Evolutionary conservation across 495 filamentous ascomycete species (phyloP), one percentile per base, ranked within the genome.

Genomic region (Penicillium paradoxum): DNA sequence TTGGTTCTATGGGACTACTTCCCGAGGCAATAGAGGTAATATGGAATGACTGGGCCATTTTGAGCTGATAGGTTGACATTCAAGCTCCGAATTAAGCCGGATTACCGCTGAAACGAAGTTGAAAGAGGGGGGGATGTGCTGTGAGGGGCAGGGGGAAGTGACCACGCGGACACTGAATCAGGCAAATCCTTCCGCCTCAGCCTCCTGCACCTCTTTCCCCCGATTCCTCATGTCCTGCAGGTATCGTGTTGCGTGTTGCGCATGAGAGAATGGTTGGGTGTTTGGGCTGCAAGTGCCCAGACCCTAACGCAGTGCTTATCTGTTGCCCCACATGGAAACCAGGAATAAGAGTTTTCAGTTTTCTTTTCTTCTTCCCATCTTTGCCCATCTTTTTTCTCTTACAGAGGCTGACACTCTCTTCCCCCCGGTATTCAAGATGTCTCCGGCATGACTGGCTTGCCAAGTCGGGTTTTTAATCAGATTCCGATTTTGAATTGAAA

Each of bases 11-110:
- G 33, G 57, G 47, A 52, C 36, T 40, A 43, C 40, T 48, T 37
- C 49, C 42, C 25, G 59, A 47, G 7, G 56, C 14, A 14, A 45
- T 38, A 44, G 54, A 60, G n/a, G 47, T 30, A 22, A 60, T 6
- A 22, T 60, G 57, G 33, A 63, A 63, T 22, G 48, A 49, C 39
- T 60, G 60, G 17, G 60, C 27, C 60, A 63, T 63, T 55, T 49
- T 60, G 46, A 57, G 53, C 51, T 60, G 60, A 47, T 57, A 63
- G 19, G 60, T 63, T 13, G 60, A 63, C 60, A 63, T 63, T 49
- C 51, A 42, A 41, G 4, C 24, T 30, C 14, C 15, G 17, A 18
- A 37, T 14, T 19, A 33, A 19, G 32, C 6, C 32, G 43, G n/a
- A 37, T 32, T 21, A 22, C 14, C 6, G 30, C 36, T n/a, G 18